A percentile compares a stretch with the other conserved stretches of the same genome.
phyloP scores from a whole-genome alignment of 768 basidiomycete species.

The Lactifluus subvellereus region DNA sequence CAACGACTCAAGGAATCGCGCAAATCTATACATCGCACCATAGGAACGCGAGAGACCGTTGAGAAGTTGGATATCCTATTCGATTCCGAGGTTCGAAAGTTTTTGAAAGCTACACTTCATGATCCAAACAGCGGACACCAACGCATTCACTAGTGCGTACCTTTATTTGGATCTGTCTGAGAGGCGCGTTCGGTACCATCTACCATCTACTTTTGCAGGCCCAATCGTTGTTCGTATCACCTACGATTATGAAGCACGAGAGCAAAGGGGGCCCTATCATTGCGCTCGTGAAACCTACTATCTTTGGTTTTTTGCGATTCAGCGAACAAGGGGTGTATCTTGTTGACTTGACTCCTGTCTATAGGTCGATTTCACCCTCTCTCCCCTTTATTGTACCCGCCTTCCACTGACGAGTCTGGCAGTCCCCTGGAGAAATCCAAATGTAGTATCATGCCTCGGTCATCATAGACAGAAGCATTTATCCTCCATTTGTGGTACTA shows the following conservation, averaged over 20 bases:
- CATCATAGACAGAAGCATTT: not conserved
- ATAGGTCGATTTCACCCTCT: not conserved
- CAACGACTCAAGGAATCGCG: slow-evolving; percentile 1
- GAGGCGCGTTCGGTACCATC: too few species aligned
- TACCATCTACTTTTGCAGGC: slow-evolving; percentile 8
- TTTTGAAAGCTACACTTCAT: not conserved
- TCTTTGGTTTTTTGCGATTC: not conserved
- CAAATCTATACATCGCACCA: not conserved
- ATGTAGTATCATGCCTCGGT: not conserved
- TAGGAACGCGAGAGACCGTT: not conserved
- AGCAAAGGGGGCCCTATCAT: not conserved
- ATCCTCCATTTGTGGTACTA: not conserved
- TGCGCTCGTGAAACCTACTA: not conserved
- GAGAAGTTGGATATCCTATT: not conserved
- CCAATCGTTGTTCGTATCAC: slow-evolving; percentile 25
- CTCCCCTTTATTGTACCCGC: not conserved
- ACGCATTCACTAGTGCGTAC: not conserved
- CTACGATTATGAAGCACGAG: slow-evolving; percentile 23
- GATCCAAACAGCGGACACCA: not conserved
- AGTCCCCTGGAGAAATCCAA: slow-evolving; percentile 9
- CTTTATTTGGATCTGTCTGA: too few species aligned
- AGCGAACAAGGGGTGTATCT: not conserved
- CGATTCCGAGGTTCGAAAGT: not conserved
- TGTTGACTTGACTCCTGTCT: not conserved
- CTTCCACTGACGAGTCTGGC: not conserved